phyloP scores from a whole-genome alignment of 805 yeast species.

The Myxozyma neglecta region DNA sequence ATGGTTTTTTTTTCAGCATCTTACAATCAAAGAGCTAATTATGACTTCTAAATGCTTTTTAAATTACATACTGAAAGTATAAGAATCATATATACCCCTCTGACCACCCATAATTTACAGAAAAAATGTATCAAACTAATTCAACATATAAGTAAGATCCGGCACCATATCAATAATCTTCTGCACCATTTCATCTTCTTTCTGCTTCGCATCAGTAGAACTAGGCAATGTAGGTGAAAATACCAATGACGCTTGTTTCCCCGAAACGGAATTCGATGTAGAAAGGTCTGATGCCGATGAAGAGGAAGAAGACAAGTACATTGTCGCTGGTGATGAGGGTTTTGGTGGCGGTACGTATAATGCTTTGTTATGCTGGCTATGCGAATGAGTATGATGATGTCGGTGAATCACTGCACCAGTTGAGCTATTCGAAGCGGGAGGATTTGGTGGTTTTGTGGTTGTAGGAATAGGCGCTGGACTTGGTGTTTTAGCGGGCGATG shows the following conservation, averaged over 20 bases:
- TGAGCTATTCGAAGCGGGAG: background rate
- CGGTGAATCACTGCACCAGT: background rate
- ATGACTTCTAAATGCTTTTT: no score
- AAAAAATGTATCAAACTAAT: background rate
- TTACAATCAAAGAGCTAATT: no score
- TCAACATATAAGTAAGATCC: constrained; percentile 17
- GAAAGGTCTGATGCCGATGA: constrained; percentile 17
- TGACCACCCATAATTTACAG: background rate
- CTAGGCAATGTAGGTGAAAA: constrained; percentile 34
- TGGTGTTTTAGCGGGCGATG: constrained; percentile 2
- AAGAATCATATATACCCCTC: background rate
- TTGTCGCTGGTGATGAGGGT: constrained; percentile 17
- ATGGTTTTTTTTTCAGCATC: no score
- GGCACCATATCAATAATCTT: constrained; percentile 29
- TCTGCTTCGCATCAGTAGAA: constrained; percentile 16
- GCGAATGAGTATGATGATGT: constrained; percentile 14
- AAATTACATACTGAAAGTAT: background rate
- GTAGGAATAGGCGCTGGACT: background rate
- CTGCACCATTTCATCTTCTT: constrained; percentile 33
- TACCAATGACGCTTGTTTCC: background rate
- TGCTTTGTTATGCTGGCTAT: background rate
- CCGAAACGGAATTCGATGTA: background rate
- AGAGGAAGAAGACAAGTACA: constrained; percentile 18
- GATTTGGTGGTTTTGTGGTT: background rate
- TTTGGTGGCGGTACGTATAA: constrained; percentile 25